Base-by-base conservation (phyloP, 202 grass and related monocot species). In the Zizania palustris region DNA sequence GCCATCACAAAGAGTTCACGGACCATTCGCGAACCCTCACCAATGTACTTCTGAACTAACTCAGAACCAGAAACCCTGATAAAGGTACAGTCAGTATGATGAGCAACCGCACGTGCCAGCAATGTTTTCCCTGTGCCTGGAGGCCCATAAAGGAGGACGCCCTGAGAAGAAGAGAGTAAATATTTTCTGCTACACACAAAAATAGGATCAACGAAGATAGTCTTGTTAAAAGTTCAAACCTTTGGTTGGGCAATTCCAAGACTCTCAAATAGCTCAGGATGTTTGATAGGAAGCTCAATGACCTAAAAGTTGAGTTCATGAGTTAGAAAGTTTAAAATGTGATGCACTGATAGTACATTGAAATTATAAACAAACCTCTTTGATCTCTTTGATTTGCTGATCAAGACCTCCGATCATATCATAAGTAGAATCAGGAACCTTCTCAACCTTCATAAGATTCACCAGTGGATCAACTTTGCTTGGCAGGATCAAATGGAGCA, bases 401-500 rank as follows among this genome's bases (percentile, higher is more conserved):
- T 97, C 95, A 50, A 97, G 95, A 28, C 95, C 95, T 73, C 95
- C 95, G 80, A 97, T 97, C 95, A 97, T 97, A 86, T 97, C 95
- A 88, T 97, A 97, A 5, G 95, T 97, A 50, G 95, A 97, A 86
- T 97, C 91, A 60, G 95, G 95, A 80, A 97, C 95, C 77, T 97
- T 97, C 79, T 97, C 95, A 71, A 97, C 95, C 67, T 98, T 98
- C 95, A 98, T 98, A 69, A 98, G 96, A 49, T 92, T 98, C 48
- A 98, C 96, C 76, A 95, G 82, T 6, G 96, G 96, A 78, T 98
- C 96, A 16, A 98, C 96, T 88, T 98, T 98, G 78, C 96, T 98
- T 65, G 96, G 96, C 41, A 98, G 56, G 51, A 98, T 76, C 41
- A 98, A 67, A 74, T 98, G 96, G 45, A 98, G 96, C 72, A 98